phyloP scores from a whole-genome alignment of 805 yeast genomes.

The Wickerhamomyces alni region DNA sequence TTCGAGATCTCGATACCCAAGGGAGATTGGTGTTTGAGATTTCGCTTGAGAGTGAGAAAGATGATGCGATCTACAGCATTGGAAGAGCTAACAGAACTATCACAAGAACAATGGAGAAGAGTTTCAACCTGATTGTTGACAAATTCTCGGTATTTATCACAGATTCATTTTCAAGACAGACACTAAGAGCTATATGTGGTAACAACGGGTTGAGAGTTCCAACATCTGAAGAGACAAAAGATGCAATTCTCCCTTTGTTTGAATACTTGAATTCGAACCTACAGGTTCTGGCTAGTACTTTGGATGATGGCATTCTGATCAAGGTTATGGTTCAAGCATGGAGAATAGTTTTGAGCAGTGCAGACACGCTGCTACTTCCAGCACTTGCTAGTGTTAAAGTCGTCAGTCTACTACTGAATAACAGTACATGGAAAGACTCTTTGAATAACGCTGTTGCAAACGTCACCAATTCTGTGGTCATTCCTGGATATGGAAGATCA shows the following conservation, averaged over 20 bases:
- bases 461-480: slow-evolving; percentile 30
- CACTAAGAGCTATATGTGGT: slow-evolving; percentile 53
- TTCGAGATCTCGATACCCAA: slow-evolving; percentile 52
- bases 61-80: slow-evolving; percentile 75
- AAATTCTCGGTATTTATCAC: slow-evolving; percentile 64
- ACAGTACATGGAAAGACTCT: slow-evolving; percentile 33
- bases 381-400: slow-evolving; percentile 44
- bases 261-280: slow-evolving; percentile 68
- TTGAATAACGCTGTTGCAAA: slow-evolving; percentile 44
- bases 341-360: slow-evolving; percentile 62
- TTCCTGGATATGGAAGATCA: slow-evolving; percentile 48
- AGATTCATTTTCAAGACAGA: slow-evolving; percentile 48
- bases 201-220: slow-evolving; percentile 37
- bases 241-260: slow-evolving; percentile 66
- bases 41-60: slow-evolving; percentile 72
- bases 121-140: slow-evolving; percentile 63
- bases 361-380: slow-evolving; percentile 73
- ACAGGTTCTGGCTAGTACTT: slow-evolving; percentile 50
- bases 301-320: slow-evolving; percentile 49
- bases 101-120: slow-evolving; percentile 56
- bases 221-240: slow-evolving; percentile 44
- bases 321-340: slow-evolving; percentile 76
- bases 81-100: slow-evolving; percentile 70
- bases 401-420: slow-evolving; percentile 22
- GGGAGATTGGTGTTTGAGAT: slow-evolving; percentile 65